Conservation (phyloP, 495 filamentous ascomycete species). For the Aspergillus biplanus region DNA sequence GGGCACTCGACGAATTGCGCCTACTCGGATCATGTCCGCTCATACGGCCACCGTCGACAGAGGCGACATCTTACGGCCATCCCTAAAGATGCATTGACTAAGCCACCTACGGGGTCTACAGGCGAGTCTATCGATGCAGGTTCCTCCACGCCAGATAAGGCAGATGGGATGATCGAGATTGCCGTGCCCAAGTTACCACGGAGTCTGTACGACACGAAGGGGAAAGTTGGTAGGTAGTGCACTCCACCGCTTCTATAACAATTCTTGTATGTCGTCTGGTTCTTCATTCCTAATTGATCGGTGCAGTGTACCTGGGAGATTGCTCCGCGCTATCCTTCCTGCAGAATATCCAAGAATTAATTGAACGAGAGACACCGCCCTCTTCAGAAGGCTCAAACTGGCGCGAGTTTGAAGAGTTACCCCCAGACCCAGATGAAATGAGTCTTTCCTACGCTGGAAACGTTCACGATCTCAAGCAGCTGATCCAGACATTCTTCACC, state of each 20-base stretch:
- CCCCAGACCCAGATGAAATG: slow-evolving; percentile 1
- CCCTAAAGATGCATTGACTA: neutral
- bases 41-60: slow-evolving; percentile 3
- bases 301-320: slow-evolving; percentile 2
- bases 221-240: neutral
- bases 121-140: neutral
- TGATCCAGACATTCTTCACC: neutral
- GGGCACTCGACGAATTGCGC: neutral
- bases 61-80: neutral
- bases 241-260: neutral
- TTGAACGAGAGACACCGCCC: neutral
- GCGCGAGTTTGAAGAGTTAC: slow-evolving; percentile 2
- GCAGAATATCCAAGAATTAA: slow-evolving; percentile 9
- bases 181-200: neutral
- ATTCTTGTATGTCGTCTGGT: too few relatives aligned
- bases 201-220: neutral
- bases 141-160: neutral
- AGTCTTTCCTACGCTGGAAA: neutral
- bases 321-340: slow-evolving; percentile 6
- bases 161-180: neutral
- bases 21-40: slow-evolving; percentile 4
- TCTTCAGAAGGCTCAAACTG: neutral
- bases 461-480: neutral
- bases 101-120: neutral
- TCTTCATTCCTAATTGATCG: neutral